phyloP scores from a whole-genome alignment of 2,329 filamentous ascomycete species.

The Pseudogymnoascus sp. region DNA sequence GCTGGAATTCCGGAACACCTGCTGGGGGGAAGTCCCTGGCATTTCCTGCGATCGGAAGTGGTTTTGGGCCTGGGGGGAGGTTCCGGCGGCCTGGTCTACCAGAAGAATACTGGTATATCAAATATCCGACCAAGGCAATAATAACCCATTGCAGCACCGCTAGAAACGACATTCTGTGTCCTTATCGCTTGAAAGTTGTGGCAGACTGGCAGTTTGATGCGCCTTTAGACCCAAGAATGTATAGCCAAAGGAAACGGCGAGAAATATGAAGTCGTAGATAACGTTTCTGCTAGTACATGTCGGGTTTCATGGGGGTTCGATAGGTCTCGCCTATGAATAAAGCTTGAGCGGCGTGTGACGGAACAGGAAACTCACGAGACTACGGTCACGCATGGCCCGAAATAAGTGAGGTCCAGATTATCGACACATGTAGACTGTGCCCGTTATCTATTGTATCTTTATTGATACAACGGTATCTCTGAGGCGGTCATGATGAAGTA shows the following conservation, averaged over 20 bases:
- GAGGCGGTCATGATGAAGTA: not conserved
- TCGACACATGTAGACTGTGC: not conserved
- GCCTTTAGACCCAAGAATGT: not conserved
- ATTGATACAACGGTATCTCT: not conserved
- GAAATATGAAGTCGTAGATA: not conserved
- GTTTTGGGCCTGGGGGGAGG: constrained; percentile 44
- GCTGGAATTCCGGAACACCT: constrained; percentile 32
- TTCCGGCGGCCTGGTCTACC: not conserved
- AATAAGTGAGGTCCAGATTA: not conserved
- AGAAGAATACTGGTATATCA: not conserved
- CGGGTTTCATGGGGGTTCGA: too few species aligned
- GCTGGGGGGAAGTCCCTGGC: constrained; percentile 38
- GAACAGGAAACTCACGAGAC: not conserved
- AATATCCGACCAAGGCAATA: not conserved
- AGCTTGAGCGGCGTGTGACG: not conserved
- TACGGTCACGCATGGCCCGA: not conserved
- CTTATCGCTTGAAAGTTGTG: not conserved
- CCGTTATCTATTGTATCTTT: not conserved
- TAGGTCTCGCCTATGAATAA: too few species aligned
- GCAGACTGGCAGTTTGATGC: not conserved
- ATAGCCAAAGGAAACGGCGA: not conserved
- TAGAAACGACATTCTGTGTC: not conserved
- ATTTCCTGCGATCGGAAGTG: constrained; percentile 42
- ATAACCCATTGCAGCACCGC: not conserved
- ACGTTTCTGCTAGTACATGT: too few species aligned